These are phyloP conservation scores for Exobasidium rhododendri DNA, from an alignment of 1,284 basidiomycete genomes.

Conservation along the genomic window DNA sequence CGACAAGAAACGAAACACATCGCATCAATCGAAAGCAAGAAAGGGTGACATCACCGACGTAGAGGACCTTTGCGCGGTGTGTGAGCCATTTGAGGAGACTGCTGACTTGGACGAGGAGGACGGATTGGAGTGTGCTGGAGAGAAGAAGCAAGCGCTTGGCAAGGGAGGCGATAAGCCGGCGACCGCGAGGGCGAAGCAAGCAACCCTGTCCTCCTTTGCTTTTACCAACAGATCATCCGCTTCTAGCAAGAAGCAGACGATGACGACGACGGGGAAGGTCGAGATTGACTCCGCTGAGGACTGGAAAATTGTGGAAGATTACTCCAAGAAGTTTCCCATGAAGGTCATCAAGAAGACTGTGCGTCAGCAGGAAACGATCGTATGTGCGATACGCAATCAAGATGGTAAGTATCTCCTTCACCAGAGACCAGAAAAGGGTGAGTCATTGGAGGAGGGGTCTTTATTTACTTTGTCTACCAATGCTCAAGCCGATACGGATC, in stretches of 20 bases:
- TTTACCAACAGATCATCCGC: conserved; percentile 3
- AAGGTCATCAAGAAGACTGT: conserved; percentile 77
- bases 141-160: conserved; percentile 20
- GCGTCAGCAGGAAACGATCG: conserved; percentile 77
- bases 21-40: background rate
- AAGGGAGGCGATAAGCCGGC: background rate
- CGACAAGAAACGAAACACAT: background rate
- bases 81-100: conserved; percentile 32
- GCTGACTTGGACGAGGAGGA: conserved; percentile 11
- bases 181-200: conserved; percentile 9
- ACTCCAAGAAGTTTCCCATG: conserved; percentile 79
- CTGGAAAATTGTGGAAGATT: conserved; percentile 20
- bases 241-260: conserved; percentile 2
- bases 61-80: conserved; percentile 44
- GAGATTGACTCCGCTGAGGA: background rate
- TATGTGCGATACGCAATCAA: conserved; percentile 64
- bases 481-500: background rate
- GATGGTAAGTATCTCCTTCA: conserved; percentile 36
- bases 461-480: background rate
- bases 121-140: background rate
- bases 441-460: conserved; percentile 17
- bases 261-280: background rate
- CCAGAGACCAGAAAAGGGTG: conserved; percentile 9
- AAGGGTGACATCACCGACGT: conserved; percentile 25
- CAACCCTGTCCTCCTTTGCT: conserved; percentile 8